Percentiles rank a stretch among this genome's conserved stretches.
phyloP scores from a whole-genome alignment of 257 asterid genomes.

The Salvia hispanica region DNA sequence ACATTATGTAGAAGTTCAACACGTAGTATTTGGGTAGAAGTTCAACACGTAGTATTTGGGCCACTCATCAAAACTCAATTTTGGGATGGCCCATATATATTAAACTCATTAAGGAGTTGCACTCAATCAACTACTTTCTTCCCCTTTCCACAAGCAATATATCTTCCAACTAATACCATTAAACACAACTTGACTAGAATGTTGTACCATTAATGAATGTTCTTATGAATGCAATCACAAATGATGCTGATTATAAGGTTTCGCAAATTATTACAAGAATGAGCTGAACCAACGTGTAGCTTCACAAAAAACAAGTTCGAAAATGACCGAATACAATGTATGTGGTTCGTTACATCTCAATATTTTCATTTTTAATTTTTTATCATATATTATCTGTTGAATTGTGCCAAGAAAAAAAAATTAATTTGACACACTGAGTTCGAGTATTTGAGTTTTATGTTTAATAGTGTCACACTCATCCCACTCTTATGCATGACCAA shows the following conservation, averaged over 20 bases:
- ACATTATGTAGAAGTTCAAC: no score
- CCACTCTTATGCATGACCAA: not conserved
- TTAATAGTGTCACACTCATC: no score
- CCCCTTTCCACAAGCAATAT: conserved; percentile 28
- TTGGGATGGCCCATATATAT: no score
- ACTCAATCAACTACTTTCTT: conserved; percentile 4
- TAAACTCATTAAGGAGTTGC: not conserved
- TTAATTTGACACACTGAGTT: no score
- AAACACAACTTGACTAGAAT: not conserved
- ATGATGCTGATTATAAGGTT: not conserved
- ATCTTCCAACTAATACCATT: conserved; percentile 15
- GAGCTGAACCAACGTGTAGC: no score
- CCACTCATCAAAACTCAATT: no score
- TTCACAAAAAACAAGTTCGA: not conserved
- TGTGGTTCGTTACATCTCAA: not conserved
- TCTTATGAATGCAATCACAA: not conserved
- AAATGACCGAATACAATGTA: not conserved
- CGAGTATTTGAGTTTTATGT: no score
- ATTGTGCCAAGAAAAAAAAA: no score
- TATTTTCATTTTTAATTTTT: not conserved
- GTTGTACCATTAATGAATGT: conserved; percentile 20
- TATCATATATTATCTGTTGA: no score
- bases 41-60: no score
- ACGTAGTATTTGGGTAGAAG: no score
- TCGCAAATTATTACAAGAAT: not conserved